Base-by-base conservation (phyloP, 768 basidiomycete species). In the Termitomyces sp. region DNA sequence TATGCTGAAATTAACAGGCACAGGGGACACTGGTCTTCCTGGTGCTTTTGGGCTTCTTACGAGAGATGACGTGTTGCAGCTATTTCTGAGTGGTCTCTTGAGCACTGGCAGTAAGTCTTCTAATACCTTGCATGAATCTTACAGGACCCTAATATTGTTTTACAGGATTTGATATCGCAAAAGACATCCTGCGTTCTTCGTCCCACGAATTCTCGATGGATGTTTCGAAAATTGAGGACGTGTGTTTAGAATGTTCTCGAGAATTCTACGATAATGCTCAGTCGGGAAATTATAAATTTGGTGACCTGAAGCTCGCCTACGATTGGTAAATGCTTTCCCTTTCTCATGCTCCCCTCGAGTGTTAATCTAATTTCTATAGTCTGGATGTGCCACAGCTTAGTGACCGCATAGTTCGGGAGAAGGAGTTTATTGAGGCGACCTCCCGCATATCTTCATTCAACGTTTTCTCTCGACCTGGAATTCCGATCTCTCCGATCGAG, bases 181-280 rank as follows among this genome's bases (percentile, higher is more conserved):
- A 82, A 65, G 72, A 74, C 34, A 71, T 94, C 65, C 70, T 95
- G 45, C 67, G 65, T 44, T 76, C 75, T 13, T 71, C 82, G 14
- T 73, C 75, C 26, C 78, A 75, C 33, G 79, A 81, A 27, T 64
- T 87, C 1, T 74, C 75, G 0, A 72, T 96, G 18, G 74, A 77
- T 30, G 63, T 76, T 26, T 69, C 75, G 24, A 71, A 72, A 4
- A 71, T 91, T 5, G 95, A 98, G 71, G 83, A 87, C 33, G 83
- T 96, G 13, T 94, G 93, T 63, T 74, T 99, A 20, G 70, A 84
- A 1, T 86, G 86, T 43, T 93, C 92, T 3, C 82, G 85, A 47
- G 97, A 98, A 74, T 86, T 97, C 60, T 99, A 98, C 71, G 94
- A 98, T 68, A 98, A 98, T 65, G 91, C 97, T 2, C 86, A 81